Evolutionary conservation across 768 basidiomycete genomes (phyloP).

Genomic region (Termitomyces sp.): DNA sequence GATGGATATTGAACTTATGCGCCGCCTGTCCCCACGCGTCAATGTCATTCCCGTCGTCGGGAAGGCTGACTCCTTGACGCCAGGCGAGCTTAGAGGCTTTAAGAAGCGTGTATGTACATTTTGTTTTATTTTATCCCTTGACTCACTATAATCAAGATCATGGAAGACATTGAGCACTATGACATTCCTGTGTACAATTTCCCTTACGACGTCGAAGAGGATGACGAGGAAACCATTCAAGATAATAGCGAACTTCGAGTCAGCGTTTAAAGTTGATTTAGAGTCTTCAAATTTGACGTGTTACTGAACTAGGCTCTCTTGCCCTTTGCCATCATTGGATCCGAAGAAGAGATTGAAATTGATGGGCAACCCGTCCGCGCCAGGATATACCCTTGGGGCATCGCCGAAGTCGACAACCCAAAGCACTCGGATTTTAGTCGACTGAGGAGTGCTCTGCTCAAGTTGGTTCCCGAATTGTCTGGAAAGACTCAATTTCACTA

Average conservation of each 20-base stretch:
- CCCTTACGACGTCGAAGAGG: slow-evolving; percentile 98
- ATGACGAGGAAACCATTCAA: slow-evolving; percentile 96
- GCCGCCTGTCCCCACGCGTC: slow-evolving; percentile 93
- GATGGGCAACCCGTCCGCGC: slow-evolving; percentile 90
- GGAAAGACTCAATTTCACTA: slow-evolving; percentile 2
- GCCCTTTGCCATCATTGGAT: slow-evolving; percentile 96
- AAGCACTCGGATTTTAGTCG: slow-evolving; percentile 98
- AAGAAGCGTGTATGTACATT: slow-evolving; percentile 72
- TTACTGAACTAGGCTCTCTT: slow-evolving; percentile 62
- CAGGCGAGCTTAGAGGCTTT: slow-evolving; percentile 89
- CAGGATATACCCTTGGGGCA: slow-evolving; percentile 96
- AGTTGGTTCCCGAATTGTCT: slow-evolving; percentile 40
- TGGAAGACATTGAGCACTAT: slow-evolving; percentile 99
- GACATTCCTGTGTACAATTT: slow-evolving; percentile 99
- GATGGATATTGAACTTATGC: slow-evolving; percentile 99
- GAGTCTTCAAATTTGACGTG: background rate
- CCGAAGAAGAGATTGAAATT: slow-evolving; percentile 94
- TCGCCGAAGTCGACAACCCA: slow-evolving; percentile 99
- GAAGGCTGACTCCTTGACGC: slow-evolving; percentile 94
- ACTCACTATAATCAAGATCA: slow-evolving; percentile 55
- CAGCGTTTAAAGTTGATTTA: slow-evolving; percentile 18
- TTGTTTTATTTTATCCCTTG: background rate
- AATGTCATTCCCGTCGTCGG: slow-evolving; percentile 99
- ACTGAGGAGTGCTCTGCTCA: slow-evolving; percentile 85
- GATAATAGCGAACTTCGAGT: slow-evolving; percentile 96